These are phyloP conservation scores for Metschnikowia matae DNA, from an alignment of 805 yeast species.

Conservation along the genomic window DNA sequence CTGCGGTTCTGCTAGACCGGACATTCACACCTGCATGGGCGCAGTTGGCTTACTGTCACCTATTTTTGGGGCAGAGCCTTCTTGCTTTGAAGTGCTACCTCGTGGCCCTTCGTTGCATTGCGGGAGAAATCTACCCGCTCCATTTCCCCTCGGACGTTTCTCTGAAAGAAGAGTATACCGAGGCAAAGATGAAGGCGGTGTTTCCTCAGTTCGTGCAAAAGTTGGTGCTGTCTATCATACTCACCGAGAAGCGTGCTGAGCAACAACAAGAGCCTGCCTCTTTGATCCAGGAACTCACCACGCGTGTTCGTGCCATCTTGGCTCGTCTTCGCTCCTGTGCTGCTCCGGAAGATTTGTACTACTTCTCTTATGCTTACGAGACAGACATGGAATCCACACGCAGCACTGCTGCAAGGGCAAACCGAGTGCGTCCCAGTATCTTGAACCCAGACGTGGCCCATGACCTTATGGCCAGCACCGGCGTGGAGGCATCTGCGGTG, in stretches of 20 bases:
- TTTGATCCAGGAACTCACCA: constrained; percentile 22
- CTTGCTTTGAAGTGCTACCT: constrained; percentile 32
- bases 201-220: constrained; percentile 40
- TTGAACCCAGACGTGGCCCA: constrained; percentile 37
- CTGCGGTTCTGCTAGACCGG: constrained; percentile 28
- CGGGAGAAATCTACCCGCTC: constrained; percentile 31
- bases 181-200: constrained; percentile 20
- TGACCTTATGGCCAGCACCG: constrained; percentile 27
- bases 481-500: constrained; percentile 23
- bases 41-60: constrained; percentile 41
- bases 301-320: constrained; percentile 25
- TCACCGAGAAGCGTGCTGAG: constrained; percentile 36
- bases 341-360: constrained; percentile 23
- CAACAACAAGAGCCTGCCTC: constrained; percentile 30
- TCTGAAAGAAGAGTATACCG: constrained; percentile 18
- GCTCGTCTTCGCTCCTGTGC: constrained; percentile 23
- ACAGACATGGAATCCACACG: constrained; percentile 22
- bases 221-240: constrained; percentile 28
- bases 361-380: constrained; percentile 26
- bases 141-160: constrained; percentile 15
- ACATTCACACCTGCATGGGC: constrained; percentile 41
- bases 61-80: constrained; percentile 36
- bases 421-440: constrained; percentile 32
- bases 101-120: constrained; percentile 25
- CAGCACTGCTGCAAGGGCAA: constrained; percentile 27